Percentiles rank a stretch among this genome's conserved stretches.
These are phyloP conservation scores for Cinnamomum micranthum DNA, from an alignment of 164 flowering plant species.

Conservation along the genomic window DNA sequence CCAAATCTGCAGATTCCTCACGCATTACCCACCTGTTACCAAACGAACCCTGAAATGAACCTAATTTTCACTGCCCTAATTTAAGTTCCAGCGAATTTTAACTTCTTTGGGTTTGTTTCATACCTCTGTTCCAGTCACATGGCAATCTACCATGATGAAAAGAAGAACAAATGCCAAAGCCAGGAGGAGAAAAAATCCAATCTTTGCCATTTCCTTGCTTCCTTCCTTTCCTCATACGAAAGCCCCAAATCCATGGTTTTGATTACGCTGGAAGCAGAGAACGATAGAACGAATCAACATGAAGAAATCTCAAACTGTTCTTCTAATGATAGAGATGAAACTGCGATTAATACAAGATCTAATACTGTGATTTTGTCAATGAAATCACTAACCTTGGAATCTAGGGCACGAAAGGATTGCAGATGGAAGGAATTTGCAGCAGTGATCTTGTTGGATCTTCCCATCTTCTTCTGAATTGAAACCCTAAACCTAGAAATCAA, in stretches of 20 bases:
- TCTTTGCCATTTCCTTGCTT: constrained; percentile 21
- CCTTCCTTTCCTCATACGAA: constrained; percentile 1
- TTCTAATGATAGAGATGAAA: not conserved
- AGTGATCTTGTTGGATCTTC: not conserved
- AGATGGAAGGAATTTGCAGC: not conserved
- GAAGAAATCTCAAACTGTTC: too few relatives aligned
- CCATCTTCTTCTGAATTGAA: not conserved
- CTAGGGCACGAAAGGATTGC: not conserved
- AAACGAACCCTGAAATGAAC: too few relatives aligned
- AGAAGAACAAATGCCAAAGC: constrained; percentile 7
- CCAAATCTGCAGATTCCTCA: too few relatives aligned
- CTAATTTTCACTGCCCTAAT: too few relatives aligned
- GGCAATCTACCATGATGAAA: constrained; percentile 11
- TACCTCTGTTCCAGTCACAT: constrained; percentile 32
- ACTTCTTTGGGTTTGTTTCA: not conserved
- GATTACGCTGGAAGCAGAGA: not conserved
- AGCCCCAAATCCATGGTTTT: not conserved
- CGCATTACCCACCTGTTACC: too few relatives aligned
- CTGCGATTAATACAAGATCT: not conserved
- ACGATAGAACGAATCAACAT: not conserved
- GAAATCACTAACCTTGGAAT: constrained; percentile 7
- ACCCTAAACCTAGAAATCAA: too few relatives aligned
- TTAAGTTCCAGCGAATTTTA: not conserved
- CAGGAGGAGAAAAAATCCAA: constrained; percentile 4
- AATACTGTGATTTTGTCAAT: too few relatives aligned